These are phyloP conservation scores for Auricularia sp. DNA, from an alignment of 768 basidiomycete genomes.

Conservation along the genomic window DNA sequence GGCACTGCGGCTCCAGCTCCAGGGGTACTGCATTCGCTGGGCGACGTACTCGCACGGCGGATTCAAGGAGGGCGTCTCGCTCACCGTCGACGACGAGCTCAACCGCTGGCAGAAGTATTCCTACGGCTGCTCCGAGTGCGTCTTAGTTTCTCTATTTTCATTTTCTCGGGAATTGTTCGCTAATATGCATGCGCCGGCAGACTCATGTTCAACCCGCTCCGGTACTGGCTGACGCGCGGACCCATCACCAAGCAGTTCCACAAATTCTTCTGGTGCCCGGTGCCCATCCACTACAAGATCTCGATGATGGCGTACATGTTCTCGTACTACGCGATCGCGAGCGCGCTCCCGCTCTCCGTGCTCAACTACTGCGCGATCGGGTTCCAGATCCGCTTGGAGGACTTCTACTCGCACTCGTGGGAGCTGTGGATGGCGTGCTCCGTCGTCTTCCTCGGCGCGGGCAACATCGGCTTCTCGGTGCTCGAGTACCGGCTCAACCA, in stretches of 20 bases:
- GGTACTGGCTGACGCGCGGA: constrained; percentile 65
- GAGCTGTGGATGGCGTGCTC: constrained; percentile 68
- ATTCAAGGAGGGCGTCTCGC: constrained; percentile 85
- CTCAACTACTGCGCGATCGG: constrained; percentile 66
- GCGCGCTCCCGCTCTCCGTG: constrained; percentile 48
- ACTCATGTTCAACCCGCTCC: constrained; percentile 77
- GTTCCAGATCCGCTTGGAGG: constrained; percentile 50
- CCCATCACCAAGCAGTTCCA: constrained; percentile 78
- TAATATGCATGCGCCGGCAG: constrained; percentile 14
- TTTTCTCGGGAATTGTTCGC: constrained; percentile 7
- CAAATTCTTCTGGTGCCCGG: constrained; percentile 62
- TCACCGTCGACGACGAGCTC: constrained; percentile 83
- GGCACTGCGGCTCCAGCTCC: constrained; percentile 52
- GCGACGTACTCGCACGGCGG: constrained; percentile 76
- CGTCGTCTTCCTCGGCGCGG: constrained; percentile 42
- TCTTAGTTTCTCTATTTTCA: not conserved
- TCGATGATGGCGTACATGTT: constrained; percentile 52
- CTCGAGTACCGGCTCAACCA: constrained; percentile 60
- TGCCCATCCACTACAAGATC: constrained; percentile 77
- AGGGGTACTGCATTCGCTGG: constrained; percentile 71
- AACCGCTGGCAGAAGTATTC: constrained; percentile 89
- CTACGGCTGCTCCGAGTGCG: constrained; percentile 30
- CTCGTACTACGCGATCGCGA: constrained; percentile 53
- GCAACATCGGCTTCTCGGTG: constrained; percentile 58
- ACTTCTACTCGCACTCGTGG: constrained; percentile 60